Base-by-base conservation (phyloP, 2,329 filamentous ascomycete species). In the Penicillium griseofulvum region DNA sequence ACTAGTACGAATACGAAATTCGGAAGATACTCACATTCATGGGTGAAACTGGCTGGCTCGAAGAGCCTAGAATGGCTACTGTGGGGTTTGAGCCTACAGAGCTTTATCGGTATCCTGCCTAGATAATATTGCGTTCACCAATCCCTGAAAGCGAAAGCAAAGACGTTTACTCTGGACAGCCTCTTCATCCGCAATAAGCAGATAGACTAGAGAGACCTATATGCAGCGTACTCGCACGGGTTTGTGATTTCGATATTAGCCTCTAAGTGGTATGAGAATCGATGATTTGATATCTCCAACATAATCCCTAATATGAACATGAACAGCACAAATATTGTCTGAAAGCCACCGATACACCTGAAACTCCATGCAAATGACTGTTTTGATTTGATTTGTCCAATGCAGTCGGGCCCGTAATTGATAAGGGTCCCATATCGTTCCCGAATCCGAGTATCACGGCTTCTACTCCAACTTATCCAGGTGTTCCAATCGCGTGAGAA, bases 401-500 rank as follows among this genome's bases (percentile, higher is more conserved):
- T 34, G 48, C 48, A 43, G 37, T 44, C 57, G 33, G 39, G 29
- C 29, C 54, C 41, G 36, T 50, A 37, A 36, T 45, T 42, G 49
- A 52, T 19, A 47, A 46, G 16, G 22, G 10, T 47, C 36, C 31
- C 24, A 29, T 36, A 26, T 41, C n/a, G 31, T 31, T 24, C 38
- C 34, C 41, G 42, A 38, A 33, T 34, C 39, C 34, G n/a, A 50
- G 17, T 39, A 36, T 45, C 45, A 33, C 37, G 10, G 26, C 28
- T 46, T 24, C 49, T 80, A 97, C 75, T 99, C 94, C 71, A 99
- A 77, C 76, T 97, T 97, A 71, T 99, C 94, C 73, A 99, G 74
- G 79, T 99, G 94, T 71, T 97, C 94, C 74, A 99, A 72, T 66
- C 94, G 80, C 51, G 94, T 97, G 69, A 99, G 78, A 17, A 99